Conservation (phyloP, 1,284 basidiomycete genomes). For the Microbotryum violaceum region DNA sequence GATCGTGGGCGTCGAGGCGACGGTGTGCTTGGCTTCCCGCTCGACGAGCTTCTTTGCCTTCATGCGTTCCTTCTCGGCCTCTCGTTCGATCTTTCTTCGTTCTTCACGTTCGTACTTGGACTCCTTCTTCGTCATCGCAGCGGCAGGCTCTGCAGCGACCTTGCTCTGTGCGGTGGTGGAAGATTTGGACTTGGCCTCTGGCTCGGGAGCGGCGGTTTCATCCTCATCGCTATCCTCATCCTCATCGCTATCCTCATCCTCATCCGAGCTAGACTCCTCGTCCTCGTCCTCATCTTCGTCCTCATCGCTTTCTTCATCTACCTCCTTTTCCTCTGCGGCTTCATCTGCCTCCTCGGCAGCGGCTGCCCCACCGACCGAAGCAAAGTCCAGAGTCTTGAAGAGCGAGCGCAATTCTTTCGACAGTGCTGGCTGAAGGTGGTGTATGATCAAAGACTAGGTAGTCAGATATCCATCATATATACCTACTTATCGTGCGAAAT, state of each 20-base stretch:
- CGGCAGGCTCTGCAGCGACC: not conserved
- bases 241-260: constrained; percentile 5
- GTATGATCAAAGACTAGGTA: not conserved
- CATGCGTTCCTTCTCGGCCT: constrained; percentile 39
- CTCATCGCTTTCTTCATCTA: constrained; percentile 26
- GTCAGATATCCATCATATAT: constrained; percentile 1
- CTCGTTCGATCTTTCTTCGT: constrained; percentile 37
- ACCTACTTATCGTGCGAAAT: constrained; percentile 9
- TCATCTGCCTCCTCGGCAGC: constrained; percentile 18
- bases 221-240: constrained; percentile 8
- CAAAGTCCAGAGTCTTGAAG: constrained; percentile 52
- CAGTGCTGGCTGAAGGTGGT: constrained; percentile 37
- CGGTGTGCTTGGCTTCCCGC: constrained; percentile 29
- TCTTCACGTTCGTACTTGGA: constrained; percentile 27
- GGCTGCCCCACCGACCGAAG: constrained; percentile 22
- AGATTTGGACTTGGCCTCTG: constrained; percentile 29
- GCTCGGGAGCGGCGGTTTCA: constrained; percentile 20
- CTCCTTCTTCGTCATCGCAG: constrained; percentile 18
- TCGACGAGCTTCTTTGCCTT: constrained; percentile 36
- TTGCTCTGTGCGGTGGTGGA: not conserved
- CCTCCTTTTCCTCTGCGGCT: constrained; percentile 7
- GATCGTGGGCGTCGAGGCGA: not conserved
- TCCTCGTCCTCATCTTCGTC: not conserved
- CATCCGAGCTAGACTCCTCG: not conserved
- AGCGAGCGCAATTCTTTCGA: constrained; percentile 46